These are phyloP conservation scores for Naumovozyma baii DNA, from an alignment of 805 yeast genomes.

Conservation along the genomic window DNA sequence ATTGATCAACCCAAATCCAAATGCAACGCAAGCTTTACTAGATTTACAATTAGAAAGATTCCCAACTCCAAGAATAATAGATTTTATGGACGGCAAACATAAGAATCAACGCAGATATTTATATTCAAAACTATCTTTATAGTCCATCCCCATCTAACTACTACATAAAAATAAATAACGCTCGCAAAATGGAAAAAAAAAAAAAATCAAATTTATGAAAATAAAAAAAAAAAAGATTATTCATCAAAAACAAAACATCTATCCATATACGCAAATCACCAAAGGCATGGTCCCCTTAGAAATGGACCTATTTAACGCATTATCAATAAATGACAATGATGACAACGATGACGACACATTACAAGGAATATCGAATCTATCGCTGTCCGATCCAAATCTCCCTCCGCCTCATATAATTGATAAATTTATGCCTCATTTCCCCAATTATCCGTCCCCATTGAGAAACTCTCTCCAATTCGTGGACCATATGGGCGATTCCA, in stretches of 20 bases:
- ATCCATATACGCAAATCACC: no score
- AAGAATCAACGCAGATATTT: background rate
- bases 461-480: slow-evolving; percentile 7
- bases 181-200: no score
- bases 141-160: background rate
- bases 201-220: background rate
- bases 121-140: background rate
- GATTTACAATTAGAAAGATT: no score
- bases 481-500: slow-evolving; percentile 6
- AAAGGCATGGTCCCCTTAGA: background rate
- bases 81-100: background rate
- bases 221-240: background rate
- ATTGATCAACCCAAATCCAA: no score
- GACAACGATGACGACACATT: background rate
- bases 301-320: slow-evolving; percentile 4
- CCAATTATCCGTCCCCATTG: slow-evolving; percentile 13
- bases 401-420: background rate
- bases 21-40: no score
- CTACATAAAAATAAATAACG: no score
- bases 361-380: slow-evolving; percentile 2
- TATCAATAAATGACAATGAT: slow-evolving; percentile 4
- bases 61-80: background rate
- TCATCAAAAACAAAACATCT: background rate
- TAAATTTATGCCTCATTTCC: slow-evolving; percentile 10
- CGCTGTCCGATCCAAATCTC: background rate